phyloP scores from a whole-genome alignment of 345 rosid genomes.

The Eutrema yunnanense region DNA sequence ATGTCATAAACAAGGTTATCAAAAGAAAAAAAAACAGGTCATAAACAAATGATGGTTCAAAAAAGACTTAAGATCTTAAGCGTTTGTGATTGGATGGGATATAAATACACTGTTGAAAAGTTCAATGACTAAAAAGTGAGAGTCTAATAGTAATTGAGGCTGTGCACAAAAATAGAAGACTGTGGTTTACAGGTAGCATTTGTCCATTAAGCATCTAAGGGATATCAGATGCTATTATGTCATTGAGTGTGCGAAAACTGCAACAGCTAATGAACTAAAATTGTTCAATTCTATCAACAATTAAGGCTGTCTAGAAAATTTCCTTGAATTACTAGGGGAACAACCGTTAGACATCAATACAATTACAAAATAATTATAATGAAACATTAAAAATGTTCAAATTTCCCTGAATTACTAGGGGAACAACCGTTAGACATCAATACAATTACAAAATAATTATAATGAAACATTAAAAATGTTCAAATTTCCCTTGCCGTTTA shows the following conservation, averaged over 20 bases:
- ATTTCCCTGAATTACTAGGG: too few species aligned
- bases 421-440: too few species aligned
- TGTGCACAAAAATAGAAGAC: neutral
- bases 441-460: neutral
- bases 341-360: neutral
- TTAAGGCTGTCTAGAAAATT: neutral
- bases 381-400: neutral
- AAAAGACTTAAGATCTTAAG: conserved; percentile 12
- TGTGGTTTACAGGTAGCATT: conserved; percentile 15
- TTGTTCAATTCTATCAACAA: too few species aligned
- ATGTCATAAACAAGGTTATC: neutral
- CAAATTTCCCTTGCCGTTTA: neutral
- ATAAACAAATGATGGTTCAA: neutral
- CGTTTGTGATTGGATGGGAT: conserved; percentile 9
- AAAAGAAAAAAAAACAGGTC: neutral
- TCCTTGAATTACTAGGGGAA: neutral
- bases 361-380: neutral
- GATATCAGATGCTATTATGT: neutral
- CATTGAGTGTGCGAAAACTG: neutral
- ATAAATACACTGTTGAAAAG: neutral
- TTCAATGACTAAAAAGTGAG: neutral
- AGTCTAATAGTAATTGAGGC: neutral
- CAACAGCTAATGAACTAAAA: neutral
- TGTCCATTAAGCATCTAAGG: neutral
- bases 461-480: neutral